Conservation (phyloP, 1,284 basidiomycete genomes). For the Ustilago crameri region DNA sequence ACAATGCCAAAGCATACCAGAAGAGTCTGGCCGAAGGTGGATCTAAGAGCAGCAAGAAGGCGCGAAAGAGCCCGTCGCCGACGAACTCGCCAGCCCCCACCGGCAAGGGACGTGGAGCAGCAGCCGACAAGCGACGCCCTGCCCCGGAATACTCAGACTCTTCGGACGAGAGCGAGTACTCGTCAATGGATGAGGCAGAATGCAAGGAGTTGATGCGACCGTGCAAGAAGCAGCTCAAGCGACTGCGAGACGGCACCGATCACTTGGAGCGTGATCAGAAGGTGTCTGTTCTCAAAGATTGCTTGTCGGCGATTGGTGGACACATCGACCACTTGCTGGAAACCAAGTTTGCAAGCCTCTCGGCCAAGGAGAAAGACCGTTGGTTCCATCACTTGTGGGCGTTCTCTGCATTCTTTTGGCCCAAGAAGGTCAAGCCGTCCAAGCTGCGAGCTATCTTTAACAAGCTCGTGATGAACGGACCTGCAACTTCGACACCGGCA, state of each 20-base stretch:
- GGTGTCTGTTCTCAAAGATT: constrained; percentile 93
- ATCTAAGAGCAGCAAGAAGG: constrained; percentile 38
- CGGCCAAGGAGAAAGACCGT: constrained; percentile 81
- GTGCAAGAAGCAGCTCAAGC: constrained; percentile 96
- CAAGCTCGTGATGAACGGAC: constrained; percentile 56
- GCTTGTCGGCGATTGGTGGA: constrained; percentile 89
- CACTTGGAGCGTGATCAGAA: constrained; percentile 93
- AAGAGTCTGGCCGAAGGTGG: constrained; percentile 38
- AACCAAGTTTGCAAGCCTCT: constrained; percentile 75
- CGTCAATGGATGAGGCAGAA: constrained; percentile 91
- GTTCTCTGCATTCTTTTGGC: constrained; percentile 87
- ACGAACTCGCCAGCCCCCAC: constrained; percentile 45
- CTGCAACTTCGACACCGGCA: constrained; percentile 17
- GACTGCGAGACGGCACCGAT: constrained; percentile 87
- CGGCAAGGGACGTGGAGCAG: constrained; percentile 30
- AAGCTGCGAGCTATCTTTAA: constrained; percentile 61
- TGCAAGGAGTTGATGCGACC: constrained; percentile 97
- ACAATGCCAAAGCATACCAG: constrained; percentile 50
- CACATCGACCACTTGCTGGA: constrained; percentile 88
- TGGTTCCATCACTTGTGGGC: constrained; percentile 97
- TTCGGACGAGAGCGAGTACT: constrained; percentile 52
- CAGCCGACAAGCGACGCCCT: constrained; percentile 47
- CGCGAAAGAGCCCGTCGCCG: constrained; percentile 40
- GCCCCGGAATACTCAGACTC: constrained; percentile 50
- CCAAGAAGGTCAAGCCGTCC: constrained; percentile 75